Conservation (phyloP, 305 asterid species). For the Petunia hybrid region DNA sequence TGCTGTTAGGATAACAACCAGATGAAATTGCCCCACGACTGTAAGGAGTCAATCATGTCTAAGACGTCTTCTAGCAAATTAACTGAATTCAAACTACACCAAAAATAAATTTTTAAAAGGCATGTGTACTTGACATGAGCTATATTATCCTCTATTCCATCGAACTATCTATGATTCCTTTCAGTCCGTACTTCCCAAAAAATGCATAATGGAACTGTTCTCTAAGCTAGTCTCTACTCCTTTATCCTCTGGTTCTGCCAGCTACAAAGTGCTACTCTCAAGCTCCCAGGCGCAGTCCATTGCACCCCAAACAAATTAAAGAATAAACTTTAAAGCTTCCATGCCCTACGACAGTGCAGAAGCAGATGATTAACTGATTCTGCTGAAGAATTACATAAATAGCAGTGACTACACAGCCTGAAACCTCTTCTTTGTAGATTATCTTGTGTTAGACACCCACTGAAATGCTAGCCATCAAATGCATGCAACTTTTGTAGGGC, state of each 20-base stretch:
- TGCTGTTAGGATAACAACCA: not conserved
- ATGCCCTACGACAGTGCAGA: not conserved
- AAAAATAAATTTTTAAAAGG: not conserved
- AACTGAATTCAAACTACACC: not conserved
- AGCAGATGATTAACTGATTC: not conserved
- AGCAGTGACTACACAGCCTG: not conserved
- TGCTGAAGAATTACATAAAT: not conserved
- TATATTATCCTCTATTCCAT: constrained; percentile 5
- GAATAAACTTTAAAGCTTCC: not conserved
- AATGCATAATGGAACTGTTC: not conserved
- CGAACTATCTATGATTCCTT: not conserved
- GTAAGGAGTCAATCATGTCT: constrained; percentile 12
- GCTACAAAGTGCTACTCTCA: not conserved
- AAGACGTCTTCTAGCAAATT: not conserved
- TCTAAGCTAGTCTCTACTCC: not conserved
- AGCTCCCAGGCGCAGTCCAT: not conserved
- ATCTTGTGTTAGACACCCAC: too few relatives aligned
- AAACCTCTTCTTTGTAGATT: not conserved
- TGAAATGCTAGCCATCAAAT: too few relatives aligned
- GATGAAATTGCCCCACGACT: not conserved
- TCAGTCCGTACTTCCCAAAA: not conserved
- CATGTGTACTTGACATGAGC: not conserved
- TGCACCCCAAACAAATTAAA: not conserved
- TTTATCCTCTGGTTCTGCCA: not conserved
- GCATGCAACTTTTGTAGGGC: too few relatives aligned